phyloP scores from a whole-genome alignment of 140 eudicot species.

The Oenanthe javanica region DNA sequence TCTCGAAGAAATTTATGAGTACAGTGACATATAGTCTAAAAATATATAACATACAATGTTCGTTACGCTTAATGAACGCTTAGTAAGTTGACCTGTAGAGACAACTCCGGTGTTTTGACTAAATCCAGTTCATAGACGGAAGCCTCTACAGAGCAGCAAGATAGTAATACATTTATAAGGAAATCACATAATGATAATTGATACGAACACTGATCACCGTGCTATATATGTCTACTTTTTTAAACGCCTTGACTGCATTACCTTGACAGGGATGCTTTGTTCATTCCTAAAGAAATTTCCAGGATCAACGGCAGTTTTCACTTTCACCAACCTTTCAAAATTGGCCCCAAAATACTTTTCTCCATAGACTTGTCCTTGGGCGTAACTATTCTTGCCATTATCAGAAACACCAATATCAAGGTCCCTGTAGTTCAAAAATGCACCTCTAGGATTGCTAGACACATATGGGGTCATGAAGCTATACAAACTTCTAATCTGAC shows the following conservation, averaged over 20 bases:
- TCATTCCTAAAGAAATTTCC: slow-evolving; percentile 21
- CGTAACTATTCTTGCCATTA: slow-evolving; percentile 11
- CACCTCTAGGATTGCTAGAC: slow-evolving; percentile 17
- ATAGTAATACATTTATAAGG: neutral
- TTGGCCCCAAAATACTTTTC: slow-evolving; percentile 15
- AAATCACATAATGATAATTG: neutral
- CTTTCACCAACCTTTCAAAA: slow-evolving; percentile 21
- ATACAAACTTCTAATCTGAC: slow-evolving; percentile 6
- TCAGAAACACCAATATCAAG: slow-evolving; percentile 14
- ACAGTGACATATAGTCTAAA: neutral
- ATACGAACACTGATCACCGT: neutral
- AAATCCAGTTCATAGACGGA: neutral
- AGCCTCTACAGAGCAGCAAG: neutral
- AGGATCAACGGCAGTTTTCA: slow-evolving; percentile 21
- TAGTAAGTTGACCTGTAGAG: neutral
- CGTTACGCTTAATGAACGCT: neutral
- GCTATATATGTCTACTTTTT: neutral
- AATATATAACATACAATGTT: neutral
- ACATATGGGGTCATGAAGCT: slow-evolving; percentile 21
- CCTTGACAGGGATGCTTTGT: slow-evolving; percentile 17
- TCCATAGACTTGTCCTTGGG: slow-evolving; percentile 8
- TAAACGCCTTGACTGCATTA: neutral
- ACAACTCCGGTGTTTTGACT: neutral
- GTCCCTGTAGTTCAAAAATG: slow-evolving; percentile 17
- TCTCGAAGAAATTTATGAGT: neutral